These are phyloP conservation scores for Diutina scorzettiae DNA, from an alignment of 1,139 yeast species.

Conservation along the genomic window DNA sequence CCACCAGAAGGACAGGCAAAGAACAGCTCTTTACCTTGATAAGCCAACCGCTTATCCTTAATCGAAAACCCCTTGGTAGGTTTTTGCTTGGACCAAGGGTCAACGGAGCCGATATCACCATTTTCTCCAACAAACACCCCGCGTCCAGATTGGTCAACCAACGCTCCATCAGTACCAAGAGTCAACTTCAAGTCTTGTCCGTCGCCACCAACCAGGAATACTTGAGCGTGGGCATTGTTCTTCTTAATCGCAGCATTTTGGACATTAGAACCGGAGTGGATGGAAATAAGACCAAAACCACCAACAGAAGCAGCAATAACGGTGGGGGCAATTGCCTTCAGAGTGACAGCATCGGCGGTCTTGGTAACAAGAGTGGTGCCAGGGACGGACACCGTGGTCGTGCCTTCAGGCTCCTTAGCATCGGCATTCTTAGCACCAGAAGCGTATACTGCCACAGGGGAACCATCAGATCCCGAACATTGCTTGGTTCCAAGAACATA, in stretches of 20 bases:
- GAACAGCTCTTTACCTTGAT: not conserved
- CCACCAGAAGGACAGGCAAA: not conserved
- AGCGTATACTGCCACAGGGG: not conserved
- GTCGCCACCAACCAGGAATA: conserved; percentile 4
- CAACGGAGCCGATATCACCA: conserved; percentile 5
- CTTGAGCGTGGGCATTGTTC: conserved; percentile 2
- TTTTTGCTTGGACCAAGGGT: conserved; percentile 5
- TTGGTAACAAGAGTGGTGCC: not conserved
- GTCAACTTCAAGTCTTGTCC: conserved; percentile 1
- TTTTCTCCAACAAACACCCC: conserved; percentile 2
- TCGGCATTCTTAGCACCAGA: not conserved
- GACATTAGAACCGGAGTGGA: not conserved
- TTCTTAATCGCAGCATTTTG: conserved; percentile 4
- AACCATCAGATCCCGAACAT: not conserved
- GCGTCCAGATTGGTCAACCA: conserved; percentile 2
- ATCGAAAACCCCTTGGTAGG: conserved; percentile 1
- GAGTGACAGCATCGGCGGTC: not conserved
- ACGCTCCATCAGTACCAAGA: not conserved
- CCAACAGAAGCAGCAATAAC: not conserved
- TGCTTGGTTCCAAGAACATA: not conserved
- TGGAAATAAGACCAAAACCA: not conserved
- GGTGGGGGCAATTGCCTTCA: not conserved
- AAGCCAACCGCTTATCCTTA: conserved; percentile 3
- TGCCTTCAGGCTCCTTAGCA: no score
- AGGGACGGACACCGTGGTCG: not conserved